Conservation (phyloP, 2,329 filamentous ascomycete genomes). For the Lasiodiplodia hormozganensis region DNA sequence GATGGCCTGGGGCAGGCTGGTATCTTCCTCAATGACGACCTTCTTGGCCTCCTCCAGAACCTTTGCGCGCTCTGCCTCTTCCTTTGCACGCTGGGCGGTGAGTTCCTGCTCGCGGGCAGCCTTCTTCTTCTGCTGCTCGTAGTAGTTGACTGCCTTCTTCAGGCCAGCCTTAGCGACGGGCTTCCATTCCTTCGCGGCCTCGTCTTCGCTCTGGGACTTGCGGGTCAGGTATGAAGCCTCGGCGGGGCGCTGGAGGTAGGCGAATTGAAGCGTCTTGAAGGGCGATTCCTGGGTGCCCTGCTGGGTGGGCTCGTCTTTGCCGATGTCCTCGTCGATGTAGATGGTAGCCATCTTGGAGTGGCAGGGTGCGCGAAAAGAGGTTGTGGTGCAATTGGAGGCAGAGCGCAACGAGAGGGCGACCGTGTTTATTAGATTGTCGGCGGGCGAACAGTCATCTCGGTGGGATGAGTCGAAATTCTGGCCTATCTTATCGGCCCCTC, state of each 20-base stretch:
- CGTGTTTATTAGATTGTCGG: constrained; percentile 20
- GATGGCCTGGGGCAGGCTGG: constrained; percentile 73
- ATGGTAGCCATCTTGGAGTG: constrained; percentile 48
- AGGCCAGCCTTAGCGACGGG: constrained; percentile 81
- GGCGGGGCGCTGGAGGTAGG: constrained; percentile 74
- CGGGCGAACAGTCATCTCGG: constrained; percentile 27
- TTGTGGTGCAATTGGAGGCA: constrained; percentile 19
- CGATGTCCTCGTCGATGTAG: constrained; percentile 83
- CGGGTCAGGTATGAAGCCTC: constrained; percentile 70
- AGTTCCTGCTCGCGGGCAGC: constrained; percentile 76
- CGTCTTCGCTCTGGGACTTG: constrained; percentile 66
- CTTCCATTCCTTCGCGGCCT: constrained; percentile 75
- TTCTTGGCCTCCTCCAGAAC: constrained; percentile 85
- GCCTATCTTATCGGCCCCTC: constrained; percentile 28
- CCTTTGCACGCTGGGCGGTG: constrained; percentile 74
- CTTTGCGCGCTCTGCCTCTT: constrained; percentile 72
- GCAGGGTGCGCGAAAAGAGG: background rate
- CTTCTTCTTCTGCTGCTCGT: constrained; percentile 84
- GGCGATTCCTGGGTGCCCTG: constrained; percentile 75
- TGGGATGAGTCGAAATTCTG: constrained; percentile 28
- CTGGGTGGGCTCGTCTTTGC: constrained; percentile 70
- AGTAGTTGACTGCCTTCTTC: constrained; percentile 81
- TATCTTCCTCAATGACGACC: constrained; percentile 73
- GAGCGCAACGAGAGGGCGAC: constrained; percentile 14
- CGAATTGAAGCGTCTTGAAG: constrained; percentile 81